phyloP scores from a whole-genome alignment of 306 rosid genomes.

The Glycyrrhiza uralensis region DNA sequence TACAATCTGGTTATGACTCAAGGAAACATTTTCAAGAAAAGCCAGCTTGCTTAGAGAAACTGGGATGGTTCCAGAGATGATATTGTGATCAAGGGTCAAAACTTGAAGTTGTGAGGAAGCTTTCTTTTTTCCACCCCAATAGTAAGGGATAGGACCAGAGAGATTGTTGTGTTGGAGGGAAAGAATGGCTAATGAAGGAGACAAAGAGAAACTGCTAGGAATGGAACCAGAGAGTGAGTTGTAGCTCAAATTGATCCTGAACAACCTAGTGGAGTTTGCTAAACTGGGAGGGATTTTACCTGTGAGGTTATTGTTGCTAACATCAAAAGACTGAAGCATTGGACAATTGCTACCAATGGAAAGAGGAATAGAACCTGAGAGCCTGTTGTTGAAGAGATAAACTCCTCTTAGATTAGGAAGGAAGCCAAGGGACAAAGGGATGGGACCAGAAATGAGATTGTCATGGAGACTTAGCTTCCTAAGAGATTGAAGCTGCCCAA shows the following conservation, averaged over 20 bases:
- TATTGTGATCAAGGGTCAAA: constrained; percentile 67
- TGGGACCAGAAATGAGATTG: constrained; percentile 53
- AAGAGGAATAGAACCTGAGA: constrained; percentile 81
- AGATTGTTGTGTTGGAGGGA: constrained; percentile 72
- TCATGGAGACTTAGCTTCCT: constrained; percentile 82
- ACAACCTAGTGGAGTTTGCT: constrained; percentile 58
- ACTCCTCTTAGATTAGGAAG: constrained; percentile 86
- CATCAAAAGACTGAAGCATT: constrained; percentile 77
- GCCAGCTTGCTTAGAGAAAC: constrained; percentile 53
- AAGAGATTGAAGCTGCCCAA: constrained; percentile 73
- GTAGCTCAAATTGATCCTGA: constrained; percentile 72
- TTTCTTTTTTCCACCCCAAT: constrained; percentile 52
- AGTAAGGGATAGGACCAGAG: constrained; percentile 63
- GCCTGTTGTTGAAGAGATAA: constrained; percentile 81
- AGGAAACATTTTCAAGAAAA: constrained; percentile 51
- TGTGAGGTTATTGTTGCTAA: constrained; percentile 64
- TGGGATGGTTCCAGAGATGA: constrained; percentile 64
- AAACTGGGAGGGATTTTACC: constrained; percentile 76
- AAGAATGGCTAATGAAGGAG: constrained; percentile 56
- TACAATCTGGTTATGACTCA: constrained; percentile 58
- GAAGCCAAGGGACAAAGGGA: constrained; percentile 67
- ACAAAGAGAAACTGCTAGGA: constrained; percentile 51
- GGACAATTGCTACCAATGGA: constrained; percentile 71
- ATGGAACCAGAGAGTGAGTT: constrained; percentile 78
- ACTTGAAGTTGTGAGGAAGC: constrained; percentile 45